Evolutionary conservation across 2,329 filamentous ascomycete genomes (phyloP).

Genomic region (Arthrocladium fulminans): DNA sequence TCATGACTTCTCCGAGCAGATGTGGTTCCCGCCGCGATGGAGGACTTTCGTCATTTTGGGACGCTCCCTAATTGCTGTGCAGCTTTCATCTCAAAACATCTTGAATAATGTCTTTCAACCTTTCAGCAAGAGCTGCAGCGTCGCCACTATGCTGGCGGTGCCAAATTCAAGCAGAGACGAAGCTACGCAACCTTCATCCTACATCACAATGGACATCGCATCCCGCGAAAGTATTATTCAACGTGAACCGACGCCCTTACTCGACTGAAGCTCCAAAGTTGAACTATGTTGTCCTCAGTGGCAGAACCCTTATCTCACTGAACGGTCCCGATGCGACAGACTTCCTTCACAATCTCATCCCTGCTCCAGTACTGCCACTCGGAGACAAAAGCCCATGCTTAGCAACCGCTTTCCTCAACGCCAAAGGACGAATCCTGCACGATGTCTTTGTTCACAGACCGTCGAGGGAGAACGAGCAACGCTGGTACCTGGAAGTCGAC

Average conservation of each 20-base stretch:
- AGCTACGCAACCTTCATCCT: conserved; percentile 3
- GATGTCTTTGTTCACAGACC: conserved; percentile 81
- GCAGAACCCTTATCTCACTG: conserved; percentile 69
- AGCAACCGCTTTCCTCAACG: conserved; percentile 80
- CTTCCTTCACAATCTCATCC: conserved; percentile 83
- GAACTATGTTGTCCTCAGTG: conserved; percentile 44
- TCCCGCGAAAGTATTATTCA: background rate
- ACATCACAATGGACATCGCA: conserved; percentile 6
- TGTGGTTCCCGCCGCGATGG: background rate
- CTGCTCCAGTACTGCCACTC: conserved; percentile 50
- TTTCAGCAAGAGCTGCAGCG: background rate
- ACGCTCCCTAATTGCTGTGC: background rate
- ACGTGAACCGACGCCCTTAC: background rate
- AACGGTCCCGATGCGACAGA: conserved; percentile 69
- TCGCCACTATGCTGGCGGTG: conserved; percentile 1
- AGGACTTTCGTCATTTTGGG: background rate
- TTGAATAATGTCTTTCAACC: background rate
- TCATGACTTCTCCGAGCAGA: conserved; percentile 1
- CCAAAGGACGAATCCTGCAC: conserved; percentile 72
- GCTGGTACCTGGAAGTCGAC: conserved; percentile 78
- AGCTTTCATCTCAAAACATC: background rate
- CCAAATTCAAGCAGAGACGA: background rate
- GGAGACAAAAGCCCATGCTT: conserved; percentile 35
- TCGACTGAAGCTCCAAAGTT: conserved; percentile 8
- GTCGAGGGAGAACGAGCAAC: conserved; percentile 35